Conservation (phyloP, 2,329 filamentous ascomycete genomes). For the Colletotrichum aenigma region DNA sequence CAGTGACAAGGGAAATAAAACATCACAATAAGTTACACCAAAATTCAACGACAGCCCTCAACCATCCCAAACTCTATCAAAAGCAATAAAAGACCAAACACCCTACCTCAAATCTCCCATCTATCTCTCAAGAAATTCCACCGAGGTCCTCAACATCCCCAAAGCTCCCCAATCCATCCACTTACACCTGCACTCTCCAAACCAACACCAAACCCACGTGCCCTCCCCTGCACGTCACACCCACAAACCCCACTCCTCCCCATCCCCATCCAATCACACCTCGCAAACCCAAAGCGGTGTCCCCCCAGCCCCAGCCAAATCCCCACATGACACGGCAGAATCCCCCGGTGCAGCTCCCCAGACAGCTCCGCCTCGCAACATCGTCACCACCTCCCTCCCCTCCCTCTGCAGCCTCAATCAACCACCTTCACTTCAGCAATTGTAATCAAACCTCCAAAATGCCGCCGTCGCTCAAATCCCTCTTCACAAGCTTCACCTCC, state of each 20-base stretch:
- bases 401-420: neutral
- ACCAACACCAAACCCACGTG: neutral
- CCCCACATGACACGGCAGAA: conserved; percentile 6
- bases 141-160: neutral
- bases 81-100: neutral
- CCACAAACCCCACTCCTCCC: neutral
- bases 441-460: neutral
- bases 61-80: fast-evolving
- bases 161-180: no score
- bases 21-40: fast-evolving
- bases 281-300: neutral
- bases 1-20: neutral
- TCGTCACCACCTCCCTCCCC: neutral
- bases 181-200: neutral
- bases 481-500: neutral
- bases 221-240: neutral
- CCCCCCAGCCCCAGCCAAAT: neutral
- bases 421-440: neutral
- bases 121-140: neutral
- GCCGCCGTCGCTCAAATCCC: neutral
- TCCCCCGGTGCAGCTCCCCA: neutral
- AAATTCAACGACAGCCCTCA: neutral
- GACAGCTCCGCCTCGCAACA: neutral
- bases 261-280: neutral
- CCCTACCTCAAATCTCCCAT: neutral